Base-by-base conservation (phyloP, 306 rosid genomes). In the Quercus variabilis region DNA sequence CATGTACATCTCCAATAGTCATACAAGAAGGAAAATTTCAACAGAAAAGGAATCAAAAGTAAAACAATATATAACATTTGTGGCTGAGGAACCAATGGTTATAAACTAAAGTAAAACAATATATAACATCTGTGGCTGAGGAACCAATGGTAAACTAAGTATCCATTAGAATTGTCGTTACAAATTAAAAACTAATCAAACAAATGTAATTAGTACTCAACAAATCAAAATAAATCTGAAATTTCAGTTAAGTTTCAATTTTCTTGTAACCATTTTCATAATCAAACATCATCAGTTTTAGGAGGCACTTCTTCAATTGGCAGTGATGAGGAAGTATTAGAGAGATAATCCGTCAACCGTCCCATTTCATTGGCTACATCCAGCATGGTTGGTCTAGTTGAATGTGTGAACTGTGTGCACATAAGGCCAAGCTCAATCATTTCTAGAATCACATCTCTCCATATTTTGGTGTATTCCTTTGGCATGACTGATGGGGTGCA, bases 381-480 rank as follows among this genome's bases (percentile, higher is more conserved):
- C 28, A 80, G 51, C 99, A 95, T 95, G 80, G 25, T 90, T 67
- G 99, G 99, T 74, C 99, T 87, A 69, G 86, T 78, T n/a, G 97
- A 78, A 75, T 97, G 91, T 69, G 69, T 88, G 82, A 74, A 73
- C 76, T 89, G 97, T 5, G 98, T 92, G 91, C 98, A 95, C 64
- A 95, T 70, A 5, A 95, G 91, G 15, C 98, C 98, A 54, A 89
- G 67, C 78, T 95, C 97, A 43, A 95, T 82, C 83, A 95, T 81
- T 81, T 95, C 98, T 70, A 92, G 4, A 2, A 90, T 71, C 21
- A 90, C 87, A 79, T 88, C 92, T 73, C 71, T 43, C 92, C 83
- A 84, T 25, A 81, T 60, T 28, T 64, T 83, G 75, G 64, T 82
- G 43, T 72, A 57, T 18, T 81, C 88, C 30, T 59, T 82, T 67